These are phyloP conservation scores for Suillus discolor DNA, from an alignment of 768 basidiomycete genomes.

Conservation along the genomic window DNA sequence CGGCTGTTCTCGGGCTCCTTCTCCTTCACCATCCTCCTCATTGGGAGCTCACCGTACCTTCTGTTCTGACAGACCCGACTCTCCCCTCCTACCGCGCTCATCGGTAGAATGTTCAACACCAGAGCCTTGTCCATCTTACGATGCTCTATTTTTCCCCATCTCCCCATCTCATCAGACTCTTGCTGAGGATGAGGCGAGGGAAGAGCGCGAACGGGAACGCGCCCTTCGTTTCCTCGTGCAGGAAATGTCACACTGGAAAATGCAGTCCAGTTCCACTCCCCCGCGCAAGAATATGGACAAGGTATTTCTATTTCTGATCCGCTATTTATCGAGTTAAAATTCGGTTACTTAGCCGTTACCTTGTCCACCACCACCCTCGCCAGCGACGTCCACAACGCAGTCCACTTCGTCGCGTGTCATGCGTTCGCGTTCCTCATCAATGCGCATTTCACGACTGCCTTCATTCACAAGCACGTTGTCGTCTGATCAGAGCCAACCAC, in stretches of 20 bases:
- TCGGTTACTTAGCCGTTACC: slow-evolving; percentile 11
- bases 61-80: slow-evolving; percentile 31
- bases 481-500: slow-evolving; percentile 33
- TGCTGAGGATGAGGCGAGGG: slow-evolving; percentile 19
- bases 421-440: slow-evolving; percentile 34
- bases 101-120: slow-evolving; percentile 24
- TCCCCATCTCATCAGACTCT: slow-evolving; percentile 8
- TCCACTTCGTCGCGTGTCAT: slow-evolving; percentile 29
- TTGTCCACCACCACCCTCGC: slow-evolving; percentile 26
- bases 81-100: slow-evolving; percentile 29
- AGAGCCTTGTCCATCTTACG: slow-evolving; percentile 30
- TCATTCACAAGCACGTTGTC: slow-evolving; percentile 37
- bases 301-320: slow-evolving; percentile 4
- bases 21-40: slow-evolving; percentile 34
- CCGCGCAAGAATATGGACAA: slow-evolving; percentile 16
- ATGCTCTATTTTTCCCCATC: slow-evolving; percentile 37
- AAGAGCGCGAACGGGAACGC: slow-evolving; percentile 35
- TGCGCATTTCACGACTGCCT: slow-evolving; percentile 32
- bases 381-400: slow-evolving; percentile 26
- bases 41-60: slow-evolving; percentile 29
- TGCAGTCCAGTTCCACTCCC: slow-evolving; percentile 11
- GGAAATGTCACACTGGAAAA: slow-evolving; percentile 35
- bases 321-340: background rate
- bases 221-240: slow-evolving; percentile 38
- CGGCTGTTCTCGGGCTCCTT: slow-evolving; percentile 16